phyloP scores from a whole-genome alignment of 306 rosid genomes.

The Cucurbita argyrosperma region DNA sequence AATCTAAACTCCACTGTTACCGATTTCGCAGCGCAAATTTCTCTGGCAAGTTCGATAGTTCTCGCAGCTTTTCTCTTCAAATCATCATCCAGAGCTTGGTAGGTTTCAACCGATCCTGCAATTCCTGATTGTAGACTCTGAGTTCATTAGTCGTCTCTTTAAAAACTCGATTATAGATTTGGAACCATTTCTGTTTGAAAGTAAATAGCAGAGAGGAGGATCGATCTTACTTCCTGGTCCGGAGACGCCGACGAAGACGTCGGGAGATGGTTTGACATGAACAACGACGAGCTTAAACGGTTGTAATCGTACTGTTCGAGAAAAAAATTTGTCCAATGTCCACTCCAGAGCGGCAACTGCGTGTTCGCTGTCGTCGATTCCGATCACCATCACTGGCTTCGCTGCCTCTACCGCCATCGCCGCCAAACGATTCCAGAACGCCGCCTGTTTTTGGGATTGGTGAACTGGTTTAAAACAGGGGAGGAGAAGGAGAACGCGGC shows the following conservation, averaged over 20 bases:
- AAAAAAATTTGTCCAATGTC: conserved; percentile 30
- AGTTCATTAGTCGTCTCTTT: not conserved
- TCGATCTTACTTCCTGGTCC: conserved; percentile 18
- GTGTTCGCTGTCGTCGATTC: conserved; percentile 49
- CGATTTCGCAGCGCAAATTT: not conserved
- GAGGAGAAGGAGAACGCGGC: not conserved
- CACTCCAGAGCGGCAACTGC: conserved; percentile 26
- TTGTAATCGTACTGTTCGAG: conserved; percentile 8
- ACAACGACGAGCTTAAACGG: conserved; percentile 29
- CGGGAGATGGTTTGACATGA: conserved; percentile 22
- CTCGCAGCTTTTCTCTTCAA: not conserved
- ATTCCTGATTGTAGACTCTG: not conserved
- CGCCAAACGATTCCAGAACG: not conserved
- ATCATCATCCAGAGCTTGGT: not conserved
- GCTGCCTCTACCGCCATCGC: conserved; percentile 10
- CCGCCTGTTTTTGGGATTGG: not conserved
- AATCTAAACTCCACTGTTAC: not conserved
- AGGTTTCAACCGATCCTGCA: not conserved
- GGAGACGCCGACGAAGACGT: conserved; percentile 5
- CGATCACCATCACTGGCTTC: conserved; percentile 52
- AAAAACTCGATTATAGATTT: not conserved
- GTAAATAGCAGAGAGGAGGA: not conserved
- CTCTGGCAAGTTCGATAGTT: not conserved
- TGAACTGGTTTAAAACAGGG: not conserved
- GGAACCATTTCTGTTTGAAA: not conserved